phyloP scores from a whole-genome alignment of 805 yeast genomes.

The Cephaloascus fragrans region DNA sequence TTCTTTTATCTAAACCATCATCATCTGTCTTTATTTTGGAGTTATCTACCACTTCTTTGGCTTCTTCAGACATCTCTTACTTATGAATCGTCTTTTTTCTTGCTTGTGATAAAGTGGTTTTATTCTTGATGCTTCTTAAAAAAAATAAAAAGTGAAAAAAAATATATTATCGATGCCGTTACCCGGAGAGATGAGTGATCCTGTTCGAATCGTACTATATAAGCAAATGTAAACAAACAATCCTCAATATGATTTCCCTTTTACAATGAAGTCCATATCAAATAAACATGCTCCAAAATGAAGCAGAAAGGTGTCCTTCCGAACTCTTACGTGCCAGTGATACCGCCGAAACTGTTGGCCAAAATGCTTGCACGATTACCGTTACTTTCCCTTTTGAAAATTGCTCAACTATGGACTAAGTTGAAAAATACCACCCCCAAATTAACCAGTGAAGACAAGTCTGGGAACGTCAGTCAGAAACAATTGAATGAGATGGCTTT shows the following conservation, averaged over 20 bases:
- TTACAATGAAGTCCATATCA: no score
- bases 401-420: slow-evolving; percentile 24
- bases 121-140: not conserved
- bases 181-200: slow-evolving; percentile 2
- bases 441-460: not conserved
- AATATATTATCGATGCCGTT: slow-evolving; percentile 1
- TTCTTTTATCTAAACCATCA: slow-evolving; percentile 41
- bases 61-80: slow-evolving; percentile 4
- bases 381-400: slow-evolving; percentile 19
- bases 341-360: slow-evolving; percentile 11
- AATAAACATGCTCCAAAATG: no score
- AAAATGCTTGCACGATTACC: slow-evolving; percentile 18
- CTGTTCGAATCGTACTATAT: slow-evolving; percentile 1
- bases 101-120: not conserved
- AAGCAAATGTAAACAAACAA: slow-evolving; percentile 1
- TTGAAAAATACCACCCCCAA: slow-evolving; percentile 14
- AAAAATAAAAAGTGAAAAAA: slow-evolving; percentile 1
- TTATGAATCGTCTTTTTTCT: no score
- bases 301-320: slow-evolving; percentile 12
- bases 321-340: slow-evolving; percentile 25
- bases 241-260: no score
- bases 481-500: slow-evolving; percentile 5
- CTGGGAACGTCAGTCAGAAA: slow-evolving; percentile 2
- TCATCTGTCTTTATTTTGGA: slow-evolving; percentile 6
- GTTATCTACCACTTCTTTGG: not conserved